Evolutionary conservation across 208 protist species (phyloP), one percentile per base, ranked within the genome.

Genomic region (Trypanosoma caninum): DNA sequence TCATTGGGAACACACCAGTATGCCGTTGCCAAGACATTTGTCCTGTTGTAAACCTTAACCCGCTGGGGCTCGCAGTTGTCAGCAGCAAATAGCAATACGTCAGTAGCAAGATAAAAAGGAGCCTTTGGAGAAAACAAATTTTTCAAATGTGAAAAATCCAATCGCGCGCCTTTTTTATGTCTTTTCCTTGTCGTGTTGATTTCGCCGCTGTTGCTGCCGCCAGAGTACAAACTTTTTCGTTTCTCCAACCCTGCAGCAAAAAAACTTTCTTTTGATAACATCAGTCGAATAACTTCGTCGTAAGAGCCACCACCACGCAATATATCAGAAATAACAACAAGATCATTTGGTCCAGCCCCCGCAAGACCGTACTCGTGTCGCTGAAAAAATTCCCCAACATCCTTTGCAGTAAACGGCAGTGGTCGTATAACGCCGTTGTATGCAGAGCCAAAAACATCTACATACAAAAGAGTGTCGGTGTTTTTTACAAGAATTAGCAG

Each of bases 391-490:
- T 74, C 72, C 25, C 83, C 77, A 11, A 96, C 85, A 23, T 95
- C 73, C 0, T 35, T 54, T 14, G 77, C 52, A 2, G 41, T 55
- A 53, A 97, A 72, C 22, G 82, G 74, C 25, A 80, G 55, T 14
- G 93, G 91, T 0, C 89, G 89, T 16, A 47, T 35, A 22, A 71
- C 52, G 16, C 42, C 47, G 14, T 73, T 77, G 87, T 93, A 97
- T 40, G 74, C 89, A 27, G 80, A 81, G 38, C 93, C 93, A 46
- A 97, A 84, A 2, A 92, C 66, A 61, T 97, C 89, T 14, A 97
- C 64, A 46, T 68, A 76, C 2, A 95, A 60, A 22, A 78, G 67
- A 37, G 74, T 65, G 22, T 54, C 59, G 34, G 72, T 67, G 20
- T 87, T 62, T 51, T 82, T 51, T 4, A 87, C 69, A 30, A 96